Conservation (phyloP, 768 basidiomycete species). For the Suillus occidentalis region DNA sequence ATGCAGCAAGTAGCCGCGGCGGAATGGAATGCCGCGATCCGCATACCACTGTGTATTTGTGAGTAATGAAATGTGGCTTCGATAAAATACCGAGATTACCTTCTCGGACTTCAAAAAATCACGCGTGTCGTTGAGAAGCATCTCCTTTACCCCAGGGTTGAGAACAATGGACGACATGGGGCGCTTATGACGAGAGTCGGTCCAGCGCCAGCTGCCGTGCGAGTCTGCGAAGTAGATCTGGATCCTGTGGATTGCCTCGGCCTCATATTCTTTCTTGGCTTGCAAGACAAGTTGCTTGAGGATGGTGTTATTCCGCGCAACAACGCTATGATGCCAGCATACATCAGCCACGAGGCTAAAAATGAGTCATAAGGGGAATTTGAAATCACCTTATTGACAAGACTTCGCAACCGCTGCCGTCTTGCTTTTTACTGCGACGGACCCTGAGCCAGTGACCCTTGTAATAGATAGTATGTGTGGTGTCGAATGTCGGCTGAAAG, state of each 20-base stretch:
- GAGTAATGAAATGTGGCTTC: slow-evolving; percentile 7
- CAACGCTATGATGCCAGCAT: slow-evolving; percentile 51
- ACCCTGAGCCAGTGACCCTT: slow-evolving; percentile 83
- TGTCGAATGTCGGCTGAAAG: slow-evolving; percentile 86
- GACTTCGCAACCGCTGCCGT: slow-evolving; percentile 69
- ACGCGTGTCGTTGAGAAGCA: slow-evolving; percentile 77
- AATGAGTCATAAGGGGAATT: slow-evolving; percentile 15
- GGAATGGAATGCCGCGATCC: slow-evolving; percentile 91
- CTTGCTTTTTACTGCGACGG: slow-evolving; percentile 64
- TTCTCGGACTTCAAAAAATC: slow-evolving; percentile 86
- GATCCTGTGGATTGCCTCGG: slow-evolving; percentile 82
- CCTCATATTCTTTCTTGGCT: slow-evolving; percentile 88
- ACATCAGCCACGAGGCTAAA: slow-evolving; percentile 9
- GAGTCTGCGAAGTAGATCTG: slow-evolving; percentile 90
- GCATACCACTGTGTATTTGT: slow-evolving; percentile 70
- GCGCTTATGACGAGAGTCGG: slow-evolving; percentile 83
- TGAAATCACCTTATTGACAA: slow-evolving; percentile 66
- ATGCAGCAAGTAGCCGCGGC: slow-evolving; percentile 82
- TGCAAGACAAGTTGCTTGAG: slow-evolving; percentile 88
- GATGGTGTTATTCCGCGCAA: slow-evolving; percentile 79
- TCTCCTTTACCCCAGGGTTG: slow-evolving; percentile 87
- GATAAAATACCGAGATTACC: slow-evolving; percentile 37
- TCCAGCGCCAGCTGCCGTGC: slow-evolving; percentile 86
- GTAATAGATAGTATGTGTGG: slow-evolving; percentile 88
- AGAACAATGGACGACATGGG: slow-evolving; percentile 88